Evolutionary conservation across 1,139 yeast genomes (phyloP).

Genomic region (Debaryomyces sp.): DNA sequence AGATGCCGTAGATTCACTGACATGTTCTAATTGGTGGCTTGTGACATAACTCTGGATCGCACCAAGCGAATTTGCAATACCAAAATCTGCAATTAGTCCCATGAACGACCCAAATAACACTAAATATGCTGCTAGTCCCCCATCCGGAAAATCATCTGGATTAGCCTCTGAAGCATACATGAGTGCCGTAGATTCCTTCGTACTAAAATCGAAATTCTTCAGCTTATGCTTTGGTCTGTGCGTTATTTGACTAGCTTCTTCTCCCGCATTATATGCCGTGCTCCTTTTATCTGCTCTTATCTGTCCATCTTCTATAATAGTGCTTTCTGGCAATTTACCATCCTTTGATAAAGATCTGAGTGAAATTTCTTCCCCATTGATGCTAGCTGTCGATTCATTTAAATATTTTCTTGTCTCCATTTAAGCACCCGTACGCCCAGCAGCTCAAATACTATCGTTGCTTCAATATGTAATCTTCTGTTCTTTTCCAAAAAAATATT

Average conservation of each 20-base stretch:
- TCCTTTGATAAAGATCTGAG: neutral
- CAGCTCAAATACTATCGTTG: too few relatives aligned
- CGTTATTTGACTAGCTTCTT: neutral
- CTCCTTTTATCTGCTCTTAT: neutral
- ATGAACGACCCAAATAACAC: constrained; percentile 65
- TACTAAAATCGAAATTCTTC: neutral
- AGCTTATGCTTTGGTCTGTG: constrained; percentile 2
- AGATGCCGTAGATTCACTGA: constrained; percentile 49
- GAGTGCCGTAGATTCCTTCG: constrained; percentile 12
- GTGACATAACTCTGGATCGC: constrained; percentile 62
- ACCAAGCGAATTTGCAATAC: constrained; percentile 60
- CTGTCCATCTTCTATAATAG: neutral
- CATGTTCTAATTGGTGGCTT: constrained; percentile 47
- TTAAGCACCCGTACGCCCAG: neutral
- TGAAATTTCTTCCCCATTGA: neutral
- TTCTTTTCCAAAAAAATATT: too few relatives aligned
- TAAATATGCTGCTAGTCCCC: constrained; percentile 58
- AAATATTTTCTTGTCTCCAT: neutral
- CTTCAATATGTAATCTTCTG: too few relatives aligned
- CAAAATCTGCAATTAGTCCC: constrained; percentile 63
- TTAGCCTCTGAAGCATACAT: constrained; percentile 29
- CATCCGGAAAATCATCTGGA: constrained; percentile 57
- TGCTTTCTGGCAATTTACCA: neutral
- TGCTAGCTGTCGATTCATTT: neutral
- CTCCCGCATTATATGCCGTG: neutral